These are phyloP conservation scores for Sporothrix sp. DNA, from an alignment of 2,329 filamentous ascomycete genomes.

Conservation along the genomic window DNA sequence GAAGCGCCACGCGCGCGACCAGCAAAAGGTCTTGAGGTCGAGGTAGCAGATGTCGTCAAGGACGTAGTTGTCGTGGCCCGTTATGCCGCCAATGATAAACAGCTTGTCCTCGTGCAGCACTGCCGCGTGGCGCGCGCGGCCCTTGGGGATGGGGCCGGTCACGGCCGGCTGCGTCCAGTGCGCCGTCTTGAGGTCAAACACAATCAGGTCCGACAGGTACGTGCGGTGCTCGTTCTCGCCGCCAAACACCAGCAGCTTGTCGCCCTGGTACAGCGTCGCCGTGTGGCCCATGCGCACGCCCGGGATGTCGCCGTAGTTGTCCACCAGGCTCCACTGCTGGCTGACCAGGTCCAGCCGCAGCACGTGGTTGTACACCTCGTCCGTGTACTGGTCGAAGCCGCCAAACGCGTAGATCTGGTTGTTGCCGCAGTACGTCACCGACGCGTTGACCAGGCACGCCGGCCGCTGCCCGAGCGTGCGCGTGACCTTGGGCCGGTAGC, in stretches of 20 bases:
- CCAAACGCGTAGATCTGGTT: slow-evolving; percentile 98
- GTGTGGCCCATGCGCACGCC: slow-evolving; percentile 97
- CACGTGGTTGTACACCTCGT: slow-evolving; percentile 98
- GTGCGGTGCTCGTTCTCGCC: slow-evolving; percentile 96
- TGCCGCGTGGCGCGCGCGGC: slow-evolving; percentile 84
- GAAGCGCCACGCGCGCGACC: slow-evolving; percentile 94
- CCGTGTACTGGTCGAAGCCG: slow-evolving; percentile 96
- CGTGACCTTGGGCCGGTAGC: slow-evolving; percentile 75
- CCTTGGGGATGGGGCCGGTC: slow-evolving; percentile 74
- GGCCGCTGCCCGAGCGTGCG: slow-evolving; percentile 72
- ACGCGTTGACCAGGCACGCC: slow-evolving; percentile 93
- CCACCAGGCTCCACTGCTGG: slow-evolving; percentile 88
- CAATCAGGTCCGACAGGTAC: slow-evolving; percentile 89
- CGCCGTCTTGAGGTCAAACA: slow-evolving; percentile 89
- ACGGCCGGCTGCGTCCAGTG: slow-evolving; percentile 93
- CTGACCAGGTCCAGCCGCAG: slow-evolving; percentile 76
- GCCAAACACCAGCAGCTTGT: slow-evolving; percentile 94
- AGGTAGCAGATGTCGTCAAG: slow-evolving; percentile 95
- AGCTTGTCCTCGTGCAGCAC: slow-evolving; percentile 94
- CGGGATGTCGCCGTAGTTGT: slow-evolving; percentile 97
- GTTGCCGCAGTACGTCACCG: slow-evolving; percentile 96
- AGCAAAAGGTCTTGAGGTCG: slow-evolving; percentile 93
- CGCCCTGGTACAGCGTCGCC: slow-evolving; percentile 82
- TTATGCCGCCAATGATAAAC: slow-evolving; percentile 93
- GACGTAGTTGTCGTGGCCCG: slow-evolving; percentile 82